Conservation (phyloP, 129 eudicot genomes). For the Flaveria bidentis region DNA sequence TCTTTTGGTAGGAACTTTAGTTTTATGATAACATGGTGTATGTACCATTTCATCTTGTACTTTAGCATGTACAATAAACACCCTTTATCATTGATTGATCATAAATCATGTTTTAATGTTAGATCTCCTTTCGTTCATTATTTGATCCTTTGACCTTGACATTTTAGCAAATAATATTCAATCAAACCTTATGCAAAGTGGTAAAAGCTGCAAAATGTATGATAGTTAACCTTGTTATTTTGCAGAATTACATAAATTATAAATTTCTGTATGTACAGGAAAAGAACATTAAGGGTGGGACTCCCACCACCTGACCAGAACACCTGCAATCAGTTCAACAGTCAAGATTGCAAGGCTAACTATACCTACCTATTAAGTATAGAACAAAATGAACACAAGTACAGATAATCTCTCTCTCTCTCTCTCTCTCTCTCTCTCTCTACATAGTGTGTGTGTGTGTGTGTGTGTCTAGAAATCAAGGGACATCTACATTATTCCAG, state of each 20-base stretch:
- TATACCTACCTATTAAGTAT: constrained; percentile 1
- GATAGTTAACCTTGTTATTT: neutral
- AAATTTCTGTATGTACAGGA: neutral
- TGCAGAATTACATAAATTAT: neutral
- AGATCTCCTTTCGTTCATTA: neutral
- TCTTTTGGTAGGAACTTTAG: constrained; percentile 58
- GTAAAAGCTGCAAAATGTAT: neutral
- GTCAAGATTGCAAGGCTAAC: neutral
- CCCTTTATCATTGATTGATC: neutral
- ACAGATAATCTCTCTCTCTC: neutral
- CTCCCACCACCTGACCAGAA: constrained; percentile 3
- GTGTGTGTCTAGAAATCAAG: constrained; percentile 20
- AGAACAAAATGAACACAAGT: constrained; percentile 3
- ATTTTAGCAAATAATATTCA: neutral
- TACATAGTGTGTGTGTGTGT: constrained; percentile 1
- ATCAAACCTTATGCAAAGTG: neutral
- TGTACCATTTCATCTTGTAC: constrained; percentile 9
- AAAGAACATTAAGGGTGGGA: constrained; percentile 11
- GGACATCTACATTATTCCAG: constrained; percentile 19
- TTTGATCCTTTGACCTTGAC: constrained; percentile 3
- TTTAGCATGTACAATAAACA: constrained; percentile 8
- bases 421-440: no score
- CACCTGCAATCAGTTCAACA: neutral
- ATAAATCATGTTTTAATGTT: neutral
- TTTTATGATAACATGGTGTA: constrained; percentile 34